A percentile compares a stretch with the other conserved stretches of the same genome.
Conservation (phyloP, 148 eudicot genomes). For the Vaccinium myrtillus region DNA sequence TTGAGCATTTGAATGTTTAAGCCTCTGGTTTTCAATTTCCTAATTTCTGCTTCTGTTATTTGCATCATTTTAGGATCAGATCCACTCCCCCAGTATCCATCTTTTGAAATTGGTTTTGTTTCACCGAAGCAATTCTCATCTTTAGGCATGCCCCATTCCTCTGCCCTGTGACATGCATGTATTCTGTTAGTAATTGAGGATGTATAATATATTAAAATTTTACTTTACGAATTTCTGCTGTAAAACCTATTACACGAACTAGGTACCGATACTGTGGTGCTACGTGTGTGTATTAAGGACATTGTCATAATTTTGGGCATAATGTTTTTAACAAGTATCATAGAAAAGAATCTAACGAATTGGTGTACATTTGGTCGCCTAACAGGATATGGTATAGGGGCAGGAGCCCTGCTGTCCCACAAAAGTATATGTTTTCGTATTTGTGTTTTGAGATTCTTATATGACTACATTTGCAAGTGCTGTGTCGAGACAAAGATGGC, state of each 20-base stretch:
- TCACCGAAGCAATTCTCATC: slow-evolving; percentile 47
- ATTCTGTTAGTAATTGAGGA: background rate
- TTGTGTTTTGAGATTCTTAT: background rate
- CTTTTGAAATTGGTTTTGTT: slow-evolving; percentile 39
- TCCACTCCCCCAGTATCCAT: slow-evolving; percentile 50
- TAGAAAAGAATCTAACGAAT: background rate
- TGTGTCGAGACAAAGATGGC: too few species aligned
- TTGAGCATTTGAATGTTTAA: slow-evolving; percentile 11
- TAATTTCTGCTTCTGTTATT: background rate
- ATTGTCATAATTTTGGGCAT: too few species aligned
- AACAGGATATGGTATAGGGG: too few species aligned
- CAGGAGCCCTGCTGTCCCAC: too few species aligned
- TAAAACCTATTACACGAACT: background rate
- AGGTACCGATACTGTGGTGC: background rate
- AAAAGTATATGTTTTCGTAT: too few species aligned
- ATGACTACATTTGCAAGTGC: too few species aligned
- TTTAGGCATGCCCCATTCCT: slow-evolving; percentile 17
- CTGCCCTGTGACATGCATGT: background rate
- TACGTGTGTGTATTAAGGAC: background rate
- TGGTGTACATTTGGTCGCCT: background rate
- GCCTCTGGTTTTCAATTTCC: background rate
- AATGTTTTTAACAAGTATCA: too few species aligned
- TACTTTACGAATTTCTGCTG: background rate
- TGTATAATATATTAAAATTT: background rate
- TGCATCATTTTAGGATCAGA: slow-evolving; percentile 35